Evolutionary conservation across 2,329 filamentous ascomycete genomes (phyloP), one percentile per base, ranked within the genome.

Genomic region (Colletotrichum higginsianum): DNA sequence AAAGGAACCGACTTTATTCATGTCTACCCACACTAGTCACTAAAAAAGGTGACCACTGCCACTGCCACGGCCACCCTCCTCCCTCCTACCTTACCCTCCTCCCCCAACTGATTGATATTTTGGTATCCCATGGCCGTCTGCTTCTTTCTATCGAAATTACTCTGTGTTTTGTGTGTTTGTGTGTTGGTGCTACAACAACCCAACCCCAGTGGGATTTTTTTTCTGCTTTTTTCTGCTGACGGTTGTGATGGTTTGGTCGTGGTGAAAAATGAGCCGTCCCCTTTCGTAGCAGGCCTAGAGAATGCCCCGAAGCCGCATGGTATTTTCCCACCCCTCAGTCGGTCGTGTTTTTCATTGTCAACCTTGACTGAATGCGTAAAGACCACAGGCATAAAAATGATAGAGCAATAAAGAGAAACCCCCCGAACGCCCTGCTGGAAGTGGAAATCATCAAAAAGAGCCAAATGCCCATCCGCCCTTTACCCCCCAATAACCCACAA

Each of bases 251-350:
- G 44, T 64, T 50, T 61, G 65, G 38, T 71, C 44, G 56, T 61
- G 66, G 44, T 65, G 53, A 61, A 40, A 53, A 44, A 42, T 30
- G 50, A 58, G 56, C 57, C 70, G 50, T 61, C 70, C 46, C 67
- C 61, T 52, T 62, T 73, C 70, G 61, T 72, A 63, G 65, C 65
- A 72, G 35, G 61, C 65, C 69, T 68, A 23, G 60, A 44, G 21
- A 62, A 71, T 71, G 65, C 65, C 61, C 61, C 38, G 52, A 63
- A 68, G 35, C 65, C 69, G 44, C 61, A 60, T 72, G 66, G 70
- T 73, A 71, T 71, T 73, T 70, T 71, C 62, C 67, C 66, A 47
- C 60, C 60, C 52, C 61, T 71, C 71, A 67, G 71, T 71, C 58
- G 62, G 63, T 73, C 67, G 63, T 73, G 64, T 71, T 62, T 38